Conservation (phyloP, 495 filamentous ascomycete genomes). For the Hypoxylon trugodes region DNA sequence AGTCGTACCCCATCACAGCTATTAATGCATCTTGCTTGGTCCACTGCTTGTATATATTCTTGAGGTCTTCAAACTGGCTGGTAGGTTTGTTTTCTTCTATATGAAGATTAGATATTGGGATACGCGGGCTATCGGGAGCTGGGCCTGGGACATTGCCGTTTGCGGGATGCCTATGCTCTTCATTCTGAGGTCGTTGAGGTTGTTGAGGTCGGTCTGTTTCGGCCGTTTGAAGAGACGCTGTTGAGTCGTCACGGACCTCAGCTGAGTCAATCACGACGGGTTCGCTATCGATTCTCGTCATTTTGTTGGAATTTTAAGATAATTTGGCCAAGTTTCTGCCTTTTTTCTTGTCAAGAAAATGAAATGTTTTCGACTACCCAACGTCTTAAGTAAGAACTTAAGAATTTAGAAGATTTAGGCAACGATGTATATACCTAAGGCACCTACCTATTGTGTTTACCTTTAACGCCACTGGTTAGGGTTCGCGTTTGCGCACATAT, state of each 20-base stretch:
- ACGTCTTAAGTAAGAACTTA: too few species aligned
- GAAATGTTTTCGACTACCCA: too few species aligned
- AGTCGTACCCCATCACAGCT: slow-evolving; percentile 42
- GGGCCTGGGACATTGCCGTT: not conserved
- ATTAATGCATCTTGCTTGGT: slow-evolving; percentile 27
- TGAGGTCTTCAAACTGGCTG: not conserved
- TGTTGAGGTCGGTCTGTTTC: not conserved
- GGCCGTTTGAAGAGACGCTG: not conserved
- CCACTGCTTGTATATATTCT: not conserved
- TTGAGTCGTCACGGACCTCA: not conserved
- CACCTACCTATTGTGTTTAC: too few species aligned
- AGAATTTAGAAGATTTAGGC: too few species aligned
- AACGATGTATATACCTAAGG: too few species aligned
- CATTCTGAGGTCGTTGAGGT: not conserved
- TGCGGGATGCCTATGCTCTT: too few species aligned
- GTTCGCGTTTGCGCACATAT: too few species aligned
- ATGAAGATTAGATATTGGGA: not conserved
- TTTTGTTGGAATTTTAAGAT: too few species aligned
- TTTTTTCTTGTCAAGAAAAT: too few species aligned
- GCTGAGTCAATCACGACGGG: slow-evolving; percentile 1
- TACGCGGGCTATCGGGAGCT: not conserved
- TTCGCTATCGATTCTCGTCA: slow-evolving; percentile 21
- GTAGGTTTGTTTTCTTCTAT: not conserved
- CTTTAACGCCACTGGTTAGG: too few species aligned
- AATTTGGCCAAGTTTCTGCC: too few species aligned